Percentiles rank a stretch among this genome's conserved stretches.
Evolutionary conservation across 257 asterid species (phyloP).

Genomic region (Petunia axillaris): DNA sequence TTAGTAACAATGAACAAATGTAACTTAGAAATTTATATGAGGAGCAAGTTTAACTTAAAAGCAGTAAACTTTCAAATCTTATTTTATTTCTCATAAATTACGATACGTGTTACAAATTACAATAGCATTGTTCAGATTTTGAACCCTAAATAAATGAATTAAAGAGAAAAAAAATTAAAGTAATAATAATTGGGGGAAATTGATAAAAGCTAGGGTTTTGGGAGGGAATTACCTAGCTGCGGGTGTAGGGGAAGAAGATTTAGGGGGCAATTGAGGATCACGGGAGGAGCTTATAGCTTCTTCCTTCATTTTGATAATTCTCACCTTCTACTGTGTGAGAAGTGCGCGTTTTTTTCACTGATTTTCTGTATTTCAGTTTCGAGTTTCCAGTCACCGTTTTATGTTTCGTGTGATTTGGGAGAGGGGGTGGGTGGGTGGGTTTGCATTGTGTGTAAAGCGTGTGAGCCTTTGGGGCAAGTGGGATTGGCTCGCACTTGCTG

Average conservation of each 20-base stretch:
- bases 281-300: slow-evolving; percentile 91
- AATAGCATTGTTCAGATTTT: neutral
- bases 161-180: neutral
- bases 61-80: neutral
- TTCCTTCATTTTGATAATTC: slow-evolving; percentile 70
- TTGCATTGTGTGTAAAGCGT: too few species aligned
- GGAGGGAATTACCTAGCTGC: slow-evolving; percentile 78
- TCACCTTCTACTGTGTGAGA: neutral
- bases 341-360: neutral
- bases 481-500: too few species aligned
- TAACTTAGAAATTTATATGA: neutral
- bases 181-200: neutral
- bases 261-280: slow-evolving; percentile 67
- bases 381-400: too few species aligned
- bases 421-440: too few species aligned
- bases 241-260: slow-evolving; percentile 84
- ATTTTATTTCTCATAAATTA: neutral
- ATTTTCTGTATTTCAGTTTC: too few species aligned
- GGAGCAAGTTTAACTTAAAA: neutral
- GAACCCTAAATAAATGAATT: neutral
- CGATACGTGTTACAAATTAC: neutral
- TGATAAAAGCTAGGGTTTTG: slow-evolving; percentile 16
- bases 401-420: too few species aligned
- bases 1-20: neutral
- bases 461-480: too few species aligned